Percentiles rank a stretch among this genome's conserved stretches.
Evolutionary conservation across 805 yeast genomes (phyloP).

Genomic region (Geotrichum ghanense): DNA sequence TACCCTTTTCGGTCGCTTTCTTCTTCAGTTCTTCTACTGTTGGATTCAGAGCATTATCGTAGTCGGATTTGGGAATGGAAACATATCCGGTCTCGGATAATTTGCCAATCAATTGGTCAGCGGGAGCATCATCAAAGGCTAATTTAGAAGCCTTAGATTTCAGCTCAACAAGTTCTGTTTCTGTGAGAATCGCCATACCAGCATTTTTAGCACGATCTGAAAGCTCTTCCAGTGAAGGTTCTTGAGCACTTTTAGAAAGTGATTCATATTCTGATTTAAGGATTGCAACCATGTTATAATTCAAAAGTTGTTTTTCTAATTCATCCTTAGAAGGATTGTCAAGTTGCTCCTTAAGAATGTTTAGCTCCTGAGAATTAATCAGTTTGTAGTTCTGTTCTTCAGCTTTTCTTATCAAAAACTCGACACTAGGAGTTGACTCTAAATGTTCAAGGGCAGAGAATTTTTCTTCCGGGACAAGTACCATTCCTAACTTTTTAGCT

Average conservation of each 20-base stretch:
- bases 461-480: slow-evolving; percentile 16
- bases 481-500: slow-evolving; percentile 14
- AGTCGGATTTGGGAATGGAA: background rate
- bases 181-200: slow-evolving; percentile 9
- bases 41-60: background rate
- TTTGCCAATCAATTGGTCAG: background rate
- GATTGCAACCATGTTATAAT: background rate
- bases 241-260: slow-evolving; percentile 9
- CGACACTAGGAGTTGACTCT: slow-evolving; percentile 14
- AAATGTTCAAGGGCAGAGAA: slow-evolving; percentile 14
- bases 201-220: slow-evolving; percentile 15
- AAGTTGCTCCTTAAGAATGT: slow-evolving; percentile 1
- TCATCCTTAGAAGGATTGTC: slow-evolving; percentile 12
- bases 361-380: too few species aligned
- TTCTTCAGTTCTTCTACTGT: background rate
- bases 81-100: background rate
- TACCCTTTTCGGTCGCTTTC: background rate
- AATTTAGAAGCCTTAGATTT: slow-evolving; percentile 5
- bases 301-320: slow-evolving; percentile 11
- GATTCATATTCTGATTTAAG: slow-evolving; percentile 3
- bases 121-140: slow-evolving; percentile 8
- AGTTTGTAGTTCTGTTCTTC: background rate
- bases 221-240: slow-evolving; percentile 22
- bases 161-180: slow-evolving; percentile 2
- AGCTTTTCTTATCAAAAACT: background rate